Evolutionary conservation across 208 protist species (phyloP).

Genomic region (Trypanosoma mega): DNA sequence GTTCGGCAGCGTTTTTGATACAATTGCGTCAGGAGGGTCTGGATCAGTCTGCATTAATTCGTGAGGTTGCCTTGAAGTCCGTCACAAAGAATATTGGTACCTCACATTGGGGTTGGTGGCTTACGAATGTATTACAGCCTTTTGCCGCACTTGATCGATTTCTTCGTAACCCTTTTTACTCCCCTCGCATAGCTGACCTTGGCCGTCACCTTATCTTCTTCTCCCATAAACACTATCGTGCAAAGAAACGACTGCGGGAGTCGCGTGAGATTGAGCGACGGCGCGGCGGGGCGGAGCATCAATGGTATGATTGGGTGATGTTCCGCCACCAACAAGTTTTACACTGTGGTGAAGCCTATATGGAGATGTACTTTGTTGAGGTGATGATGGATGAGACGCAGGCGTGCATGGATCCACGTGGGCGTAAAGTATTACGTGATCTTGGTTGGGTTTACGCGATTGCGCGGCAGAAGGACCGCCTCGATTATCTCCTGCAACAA

Average conservation of each 20-base stretch:
- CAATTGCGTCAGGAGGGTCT: conserved; percentile 76
- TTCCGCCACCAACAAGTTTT: conserved; percentile 84
- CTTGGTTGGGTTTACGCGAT: conserved; percentile 88
- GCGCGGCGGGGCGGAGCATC: conserved; percentile 78
- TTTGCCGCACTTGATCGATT: conserved; percentile 73
- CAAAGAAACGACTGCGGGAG: conserved; percentile 67
- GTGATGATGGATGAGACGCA: conserved; percentile 82
- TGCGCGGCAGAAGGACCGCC: conserved; percentile 67
- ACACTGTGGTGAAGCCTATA: conserved; percentile 89
- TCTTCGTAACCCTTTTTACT: conserved; percentile 88
- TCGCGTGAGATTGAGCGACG: conserved; percentile 81
- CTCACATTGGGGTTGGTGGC: conserved; percentile 90
- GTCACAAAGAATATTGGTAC: conserved; percentile 84
- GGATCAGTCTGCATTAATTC: conserved; percentile 71
- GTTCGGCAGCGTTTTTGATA: conserved; percentile 42
- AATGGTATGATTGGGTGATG: conserved; percentile 90
- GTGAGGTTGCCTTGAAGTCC: conserved; percentile 80
- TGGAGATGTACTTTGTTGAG: conserved; percentile 81
- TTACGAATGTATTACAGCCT: conserved; percentile 59
- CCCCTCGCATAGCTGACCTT: conserved; percentile 82
- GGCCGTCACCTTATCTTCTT: conserved; percentile 89
- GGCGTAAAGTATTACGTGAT: conserved; percentile 81
- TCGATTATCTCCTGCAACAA: conserved; percentile 75
- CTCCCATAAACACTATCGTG: conserved; percentile 83
- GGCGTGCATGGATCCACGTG: conserved; percentile 71